Base-by-base conservation (phyloP, 1,139 yeast genomes). In the Pneumocystis carinii region DNA sequence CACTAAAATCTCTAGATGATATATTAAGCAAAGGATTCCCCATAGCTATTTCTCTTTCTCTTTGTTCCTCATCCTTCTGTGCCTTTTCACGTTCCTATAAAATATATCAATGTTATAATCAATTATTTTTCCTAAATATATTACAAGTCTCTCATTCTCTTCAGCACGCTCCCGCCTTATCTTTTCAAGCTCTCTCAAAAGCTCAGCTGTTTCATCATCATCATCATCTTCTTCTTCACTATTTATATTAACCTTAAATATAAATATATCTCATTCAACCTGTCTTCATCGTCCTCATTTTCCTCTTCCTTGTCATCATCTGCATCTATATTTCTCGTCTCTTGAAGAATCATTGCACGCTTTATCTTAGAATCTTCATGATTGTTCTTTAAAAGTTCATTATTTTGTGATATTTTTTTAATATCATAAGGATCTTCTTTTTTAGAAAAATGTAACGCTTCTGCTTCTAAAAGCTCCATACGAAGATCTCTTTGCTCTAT, bases 111-210 rank as follows among this genome's bases (percentile, higher is more conserved):
- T 8, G 27, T 24, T 6, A 24, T 17, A 48, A 10, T 24, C 2
- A 24, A 48, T n/a, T 24, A 5, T 48, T 17, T 48, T 42, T 42
- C 29, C 29, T 32, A 32, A 48, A 48, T 48, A 24, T 24, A 24
- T 5, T 48, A 48, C 55, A 48, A 19, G 71, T 3, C 68, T 64
- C 60, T 68, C 67, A 64, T 71, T 71, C 37, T 73, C 73, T 35
- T 72, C 74, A 53, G 75, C 76, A 66, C 80, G 71, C 66, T 80
- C 83, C 53, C 72, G 71, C 68, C 78, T 77, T 66, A 84, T 78
- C 67, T 79, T 79, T 55, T 78, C 81, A 32, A 86, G 74, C 69
- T 86, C 90, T 57, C 76, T 74, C 69, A 80, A 70, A 17, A 83
- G 74, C 19, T 74, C 76, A 0, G 74, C 78, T 58, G 75, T 71